Conservation (phyloP, 768 basidiomycete species). For the Amanita brunnescens region DNA sequence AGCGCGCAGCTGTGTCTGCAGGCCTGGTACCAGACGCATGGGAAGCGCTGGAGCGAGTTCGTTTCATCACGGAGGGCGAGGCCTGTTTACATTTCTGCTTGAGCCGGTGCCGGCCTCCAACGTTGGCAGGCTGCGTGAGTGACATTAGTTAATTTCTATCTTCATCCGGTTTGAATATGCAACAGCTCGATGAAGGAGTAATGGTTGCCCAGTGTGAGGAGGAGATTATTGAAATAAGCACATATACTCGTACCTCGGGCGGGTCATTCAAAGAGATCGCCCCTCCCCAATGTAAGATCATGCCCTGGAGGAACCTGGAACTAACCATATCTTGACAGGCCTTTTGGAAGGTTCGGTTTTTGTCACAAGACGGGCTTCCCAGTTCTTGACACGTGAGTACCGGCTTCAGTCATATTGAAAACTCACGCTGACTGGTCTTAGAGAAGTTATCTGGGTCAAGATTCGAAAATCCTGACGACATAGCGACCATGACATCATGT, state of each 20-base stretch:
- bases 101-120: slow-evolving; percentile 26
- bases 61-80: slow-evolving; percentile 48
- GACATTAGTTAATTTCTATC: slow-evolving; percentile 24
- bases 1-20: slow-evolving; percentile 35
- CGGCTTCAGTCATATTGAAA: neutral
- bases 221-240: slow-evolving; percentile 5
- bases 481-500: slow-evolving; percentile 23
- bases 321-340: slow-evolving; percentile 20
- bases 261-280: slow-evolving; percentile 1
- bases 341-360: neutral
- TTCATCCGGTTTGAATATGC: neutral
- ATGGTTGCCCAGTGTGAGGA: slow-evolving; percentile 4
- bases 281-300: neutral
- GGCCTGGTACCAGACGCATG: slow-evolving; percentile 30
- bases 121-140: slow-evolving; percentile 17
- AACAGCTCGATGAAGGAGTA: neutral
- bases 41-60: slow-evolving; percentile 29
- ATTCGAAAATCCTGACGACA: slow-evolving; percentile 24
- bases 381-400: neutral
- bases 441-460: neutral
- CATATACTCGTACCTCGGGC: neutral
- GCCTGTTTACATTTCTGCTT: slow-evolving; percentile 46
- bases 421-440: neutral
- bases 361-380: neutral
- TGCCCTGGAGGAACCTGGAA: too few relatives aligned